Base-by-base conservation (phyloP, 257 asterid species). In the Rauvolfia tetraphylla region DNA sequence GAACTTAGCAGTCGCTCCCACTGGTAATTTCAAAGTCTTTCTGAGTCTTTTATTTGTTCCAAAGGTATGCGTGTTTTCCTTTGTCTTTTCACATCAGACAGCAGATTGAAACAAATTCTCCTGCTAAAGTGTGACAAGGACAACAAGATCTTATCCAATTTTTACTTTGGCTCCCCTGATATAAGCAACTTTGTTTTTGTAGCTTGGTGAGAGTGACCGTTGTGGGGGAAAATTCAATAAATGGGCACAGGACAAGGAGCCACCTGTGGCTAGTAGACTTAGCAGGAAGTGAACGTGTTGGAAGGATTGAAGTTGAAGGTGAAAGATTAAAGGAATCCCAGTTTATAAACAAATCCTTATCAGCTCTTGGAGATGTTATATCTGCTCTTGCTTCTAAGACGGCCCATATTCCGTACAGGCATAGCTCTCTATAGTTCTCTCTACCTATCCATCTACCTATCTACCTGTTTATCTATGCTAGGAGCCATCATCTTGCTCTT, bases 1-100 rank as follows among this genome's bases (percentile, higher is more conserved):
- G 99, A 93, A 85, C 89, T 86, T 76, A 95, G 99, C 81, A 95
- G 99, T 84, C 96, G 99, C 56, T 95, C 99, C 79, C 99, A 95
- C 91, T 91, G 99, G 99, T 95, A 87, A 71, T 39, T 36, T 51
- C 76, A 41, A 70, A 75, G 25, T 49, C 63, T 25, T 29, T 48
- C 8, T 12, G 10, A 33, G 33, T 75, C 53, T 65, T 68, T 46
- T 8, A 46, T 17, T 51, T 51, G 6, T 15, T 51, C 23, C 57
- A 23, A 27, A 27, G 62, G 42, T 0, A 4, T 51, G 61, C 22
- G 65, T 41, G 41, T 41, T 77, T 49, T 44, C 27, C 71, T 53
- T 63, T 36, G 54, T 39, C 18, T 80, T 51, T 23, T 17, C 48
- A 41, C 54, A 4, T 22, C 15, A 72, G 36, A 23, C n/a, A 42